These are phyloP conservation scores for Tylopilus vinaceipallidus DNA, from an alignment of 768 basidiomycete species.

Conservation along the genomic window DNA sequence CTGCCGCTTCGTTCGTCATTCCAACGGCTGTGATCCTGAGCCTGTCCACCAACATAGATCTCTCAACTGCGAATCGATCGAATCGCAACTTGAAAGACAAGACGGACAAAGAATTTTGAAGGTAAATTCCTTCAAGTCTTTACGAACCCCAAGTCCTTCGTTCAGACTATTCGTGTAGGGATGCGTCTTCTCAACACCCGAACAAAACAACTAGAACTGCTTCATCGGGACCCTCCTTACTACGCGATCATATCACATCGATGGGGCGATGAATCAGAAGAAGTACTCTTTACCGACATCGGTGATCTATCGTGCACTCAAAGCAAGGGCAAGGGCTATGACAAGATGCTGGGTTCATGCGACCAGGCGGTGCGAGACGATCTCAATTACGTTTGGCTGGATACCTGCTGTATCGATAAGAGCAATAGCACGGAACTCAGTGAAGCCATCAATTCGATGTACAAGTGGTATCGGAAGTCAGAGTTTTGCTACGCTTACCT, in stretches of 20 bases:
- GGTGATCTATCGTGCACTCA: constrained; percentile 5
- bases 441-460: constrained; percentile 35
- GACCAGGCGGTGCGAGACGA: constrained; percentile 15
- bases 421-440: constrained; percentile 26
- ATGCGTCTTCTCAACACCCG: constrained; percentile 26
- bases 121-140: too few relatives aligned
- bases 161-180: constrained; percentile 2
- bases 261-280: constrained; percentile 22
- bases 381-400: constrained; percentile 29
- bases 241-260: constrained; percentile 31
- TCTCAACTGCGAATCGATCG: too few relatives aligned
- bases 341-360: constrained; percentile 23
- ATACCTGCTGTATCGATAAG: constrained; percentile 35
- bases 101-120: background rate
- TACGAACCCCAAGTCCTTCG: background rate
- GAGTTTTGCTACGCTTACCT: constrained; percentile 29
- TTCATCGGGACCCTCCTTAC: background rate
- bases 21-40: too few relatives aligned
- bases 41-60: too few relatives aligned
- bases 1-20: too few relatives aligned
- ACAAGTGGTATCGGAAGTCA: constrained; percentile 31
- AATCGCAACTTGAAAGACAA: background rate
- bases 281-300: constrained; percentile 27
- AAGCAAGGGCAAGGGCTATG: constrained; percentile 19
- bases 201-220: constrained; percentile 16